Evolutionary conservation across 2,329 filamentous ascomycete species (phyloP), one percentile per base, ranked within the genome.

Genomic region (Ramularia endophylla): DNA sequence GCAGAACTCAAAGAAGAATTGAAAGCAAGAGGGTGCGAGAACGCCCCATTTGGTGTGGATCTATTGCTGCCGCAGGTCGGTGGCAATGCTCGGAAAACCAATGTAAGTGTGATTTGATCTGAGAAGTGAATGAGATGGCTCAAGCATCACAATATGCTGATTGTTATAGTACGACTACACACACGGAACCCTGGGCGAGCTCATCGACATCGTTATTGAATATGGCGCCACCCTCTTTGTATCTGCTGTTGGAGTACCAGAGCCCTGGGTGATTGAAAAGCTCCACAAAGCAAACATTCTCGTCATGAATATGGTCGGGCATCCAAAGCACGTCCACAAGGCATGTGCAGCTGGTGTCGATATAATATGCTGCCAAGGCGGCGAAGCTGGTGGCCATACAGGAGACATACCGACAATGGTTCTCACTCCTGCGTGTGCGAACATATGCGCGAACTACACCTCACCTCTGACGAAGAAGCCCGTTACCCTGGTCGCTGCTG

Each of bases 271-370:
- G 43, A 87, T 97, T 58, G 87, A 97, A 52, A 84, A 78, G 63
- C 80, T 97, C 30, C 90, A 97, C 77, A 78, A 80, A 62, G 72
- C 80, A 59, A 88, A 88, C 52, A 78, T 97, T 52, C 75, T 94
- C 50, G 94, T 92, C 75, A 95, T 95, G 90, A 97, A 97, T 80
- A 97, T 97, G 90, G 87, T 97, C 63, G 90, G 90, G 53, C 92
- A 97, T 75, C 89, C 90, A 63, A 97, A 97, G 80, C 90, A 97
- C 71, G 89, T 94, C 48, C 78, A 87, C 69, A 97, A 95, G 77
- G 90, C 87, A 66, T 76, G 97, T 47, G 86, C 88, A 33, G 77
- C 88, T 39, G 90, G 88, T 51, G 86, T 83, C 56, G 90, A 97
- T 68, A 85, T 97, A 58, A 95, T 97, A 70, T 95, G 89, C 72